Conservation (phyloP, 768 basidiomycete genomes). For the Russula griseocarnosa region DNA sequence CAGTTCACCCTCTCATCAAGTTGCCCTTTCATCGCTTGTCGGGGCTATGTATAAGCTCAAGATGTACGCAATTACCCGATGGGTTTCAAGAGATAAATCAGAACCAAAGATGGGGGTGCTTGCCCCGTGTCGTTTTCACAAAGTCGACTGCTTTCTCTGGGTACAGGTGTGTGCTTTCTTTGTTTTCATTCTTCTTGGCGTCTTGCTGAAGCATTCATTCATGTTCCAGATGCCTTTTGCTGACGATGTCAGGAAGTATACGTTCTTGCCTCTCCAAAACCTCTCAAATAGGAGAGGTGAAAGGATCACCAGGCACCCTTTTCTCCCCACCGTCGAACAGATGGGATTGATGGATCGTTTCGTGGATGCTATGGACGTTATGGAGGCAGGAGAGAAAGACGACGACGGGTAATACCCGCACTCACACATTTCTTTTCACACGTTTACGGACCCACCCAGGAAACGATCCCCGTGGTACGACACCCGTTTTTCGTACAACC, state of each 20-base stretch:
- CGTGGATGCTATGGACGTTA: conserved; percentile 87
- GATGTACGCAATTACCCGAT: conserved; percentile 75
- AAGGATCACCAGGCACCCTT: conserved; percentile 67
- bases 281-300: conserved; percentile 76
- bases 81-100: conserved; percentile 65
- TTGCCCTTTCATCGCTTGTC: conserved; percentile 82
- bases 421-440: not conserved
- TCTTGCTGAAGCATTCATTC: not conserved
- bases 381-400: conserved; percentile 67
- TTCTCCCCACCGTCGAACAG: conserved; percentile 75
- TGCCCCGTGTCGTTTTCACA: conserved; percentile 54
- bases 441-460: conserved; percentile 38
- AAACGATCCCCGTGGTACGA: conserved; percentile 71
- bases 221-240: conserved; percentile 84
- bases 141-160: conserved; percentile 81
- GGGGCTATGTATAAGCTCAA: conserved; percentile 69
- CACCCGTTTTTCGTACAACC: conserved; percentile 74
- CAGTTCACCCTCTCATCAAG: conserved; percentile 60
- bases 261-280: conserved; percentile 74
- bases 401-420: conserved; percentile 59
- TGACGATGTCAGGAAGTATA: conserved; percentile 86
- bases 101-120: conserved; percentile 88
- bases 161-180: conserved; percentile 53
- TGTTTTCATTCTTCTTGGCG: not conserved
- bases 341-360: conserved; percentile 79